These are phyloP conservation scores for Yarrowia sp. DNA, from an alignment of 805 yeast genomes.

Conservation along the genomic window DNA sequence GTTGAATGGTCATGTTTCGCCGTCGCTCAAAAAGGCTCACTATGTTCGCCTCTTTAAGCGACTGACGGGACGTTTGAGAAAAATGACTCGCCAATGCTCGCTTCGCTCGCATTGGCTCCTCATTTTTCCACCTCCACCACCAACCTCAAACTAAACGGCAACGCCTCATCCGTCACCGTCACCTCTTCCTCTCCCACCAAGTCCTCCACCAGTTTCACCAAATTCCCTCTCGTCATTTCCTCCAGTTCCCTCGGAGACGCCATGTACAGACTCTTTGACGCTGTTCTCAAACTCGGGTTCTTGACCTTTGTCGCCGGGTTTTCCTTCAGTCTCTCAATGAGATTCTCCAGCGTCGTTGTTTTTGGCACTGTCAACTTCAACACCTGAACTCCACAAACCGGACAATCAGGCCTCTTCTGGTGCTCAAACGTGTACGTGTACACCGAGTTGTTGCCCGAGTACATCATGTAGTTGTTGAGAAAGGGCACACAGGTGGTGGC, in stretches of 20 bases:
- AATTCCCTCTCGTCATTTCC: conserved; percentile 56
- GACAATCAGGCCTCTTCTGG: conserved; percentile 66
- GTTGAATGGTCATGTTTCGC: too few species aligned
- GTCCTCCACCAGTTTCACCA: conserved; percentile 49
- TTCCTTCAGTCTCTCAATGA: conserved; percentile 54
- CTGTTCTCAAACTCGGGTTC: conserved; percentile 58
- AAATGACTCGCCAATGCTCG: too few species aligned
- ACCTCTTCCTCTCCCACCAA: conserved; percentile 60
- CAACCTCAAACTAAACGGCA: conserved; percentile 55
- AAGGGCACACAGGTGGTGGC: conserved; percentile 72
- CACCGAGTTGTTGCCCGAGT: conserved; percentile 80
- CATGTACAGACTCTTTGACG: conserved; percentile 55
- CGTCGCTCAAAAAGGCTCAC: too few species aligned
- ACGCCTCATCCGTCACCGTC: conserved; percentile 59
- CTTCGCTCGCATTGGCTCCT: too few species aligned
- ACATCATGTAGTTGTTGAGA: conserved; percentile 81
- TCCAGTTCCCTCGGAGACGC: conserved; percentile 58
- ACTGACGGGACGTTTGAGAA: too few species aligned
- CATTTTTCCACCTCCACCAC: conserved; percentile 41
- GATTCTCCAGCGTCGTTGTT: conserved; percentile 51
- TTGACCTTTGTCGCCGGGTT: conserved; percentile 49
- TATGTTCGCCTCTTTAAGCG: too few species aligned
- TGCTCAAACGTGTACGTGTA: conserved; percentile 76
- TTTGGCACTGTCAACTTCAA: conserved; percentile 42
- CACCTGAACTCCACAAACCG: conserved; percentile 69